phyloP scores from a whole-genome alignment of 2,329 filamentous ascomycete genomes.

The Pseudogymnoascus sp. region DNA sequence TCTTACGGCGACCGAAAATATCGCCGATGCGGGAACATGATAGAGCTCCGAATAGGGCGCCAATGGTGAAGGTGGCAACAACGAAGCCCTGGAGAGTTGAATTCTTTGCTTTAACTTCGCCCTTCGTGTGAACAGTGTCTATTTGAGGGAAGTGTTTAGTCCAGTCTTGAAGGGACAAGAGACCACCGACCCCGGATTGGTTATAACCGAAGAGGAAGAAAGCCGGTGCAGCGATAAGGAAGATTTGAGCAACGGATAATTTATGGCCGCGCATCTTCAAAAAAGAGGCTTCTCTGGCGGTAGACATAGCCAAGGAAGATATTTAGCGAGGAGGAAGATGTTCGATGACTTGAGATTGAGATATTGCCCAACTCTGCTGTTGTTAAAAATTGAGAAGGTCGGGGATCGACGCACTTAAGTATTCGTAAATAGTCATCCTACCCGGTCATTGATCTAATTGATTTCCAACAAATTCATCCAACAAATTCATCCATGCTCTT shows the following conservation, averaged over 20 bases:
- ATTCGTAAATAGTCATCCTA: not conserved
- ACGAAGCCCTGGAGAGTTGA: constrained; percentile 34
- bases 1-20: constrained; percentile 18
- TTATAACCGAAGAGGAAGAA: constrained; percentile 39
- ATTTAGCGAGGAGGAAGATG: not conserved
- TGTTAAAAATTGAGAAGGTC: not conserved
- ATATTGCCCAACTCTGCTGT: not conserved
- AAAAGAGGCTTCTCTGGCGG: not conserved
- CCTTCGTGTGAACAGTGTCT: constrained; percentile 32
- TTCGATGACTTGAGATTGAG: not conserved
- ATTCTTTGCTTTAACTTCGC: constrained; percentile 26
- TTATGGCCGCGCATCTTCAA: constrained; percentile 14
- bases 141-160: constrained; percentile 34
- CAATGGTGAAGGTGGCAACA: constrained; percentile 32
- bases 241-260: constrained; percentile 29
- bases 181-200: constrained; percentile 34
- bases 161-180: constrained; percentile 26
- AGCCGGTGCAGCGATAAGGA: constrained; percentile 37
- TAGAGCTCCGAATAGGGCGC: constrained; percentile 34
- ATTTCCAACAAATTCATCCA: not conserved
- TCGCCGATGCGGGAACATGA: constrained; percentile 18
- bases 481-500: not conserved
- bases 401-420: not conserved
- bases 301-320: not conserved
- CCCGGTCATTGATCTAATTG: not conserved